Conservation (phyloP, 352 stramenopile genomes). For the Phytophthora pseudosyringae region DNA sequence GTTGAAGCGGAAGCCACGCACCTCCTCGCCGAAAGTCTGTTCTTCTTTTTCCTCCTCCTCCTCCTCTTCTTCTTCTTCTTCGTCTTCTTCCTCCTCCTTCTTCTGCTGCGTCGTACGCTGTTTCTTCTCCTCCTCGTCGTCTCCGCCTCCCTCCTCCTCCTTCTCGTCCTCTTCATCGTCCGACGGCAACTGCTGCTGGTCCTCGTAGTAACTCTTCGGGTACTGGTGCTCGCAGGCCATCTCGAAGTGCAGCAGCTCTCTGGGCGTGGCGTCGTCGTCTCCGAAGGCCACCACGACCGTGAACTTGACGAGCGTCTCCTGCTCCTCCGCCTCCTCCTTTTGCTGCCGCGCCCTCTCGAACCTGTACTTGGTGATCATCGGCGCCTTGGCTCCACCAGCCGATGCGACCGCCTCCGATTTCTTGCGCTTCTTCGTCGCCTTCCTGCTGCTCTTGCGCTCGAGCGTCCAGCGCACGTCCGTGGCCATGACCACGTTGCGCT, state of each 20-base stretch:
- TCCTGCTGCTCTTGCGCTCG: constrained; percentile 31
- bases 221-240: constrained; percentile 61
- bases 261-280: constrained; percentile 39
- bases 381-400: constrained; percentile 7
- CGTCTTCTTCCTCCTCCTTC: constrained; percentile 14
- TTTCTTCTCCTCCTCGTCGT: constrained; percentile 8
- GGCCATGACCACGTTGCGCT: constrained; percentile 66
- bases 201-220: constrained; percentile 79
- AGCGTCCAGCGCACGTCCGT: constrained; percentile 68
- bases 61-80: constrained; percentile 24
- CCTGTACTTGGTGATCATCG: constrained; percentile 55
- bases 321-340: constrained; percentile 26
- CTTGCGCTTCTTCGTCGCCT: constrained; percentile 54
- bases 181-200: constrained; percentile 44
- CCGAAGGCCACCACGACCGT: constrained; percentile 49
- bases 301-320: constrained; percentile 58
- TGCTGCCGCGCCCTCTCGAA: constrained; percentile 48
- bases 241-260: constrained; percentile 68
- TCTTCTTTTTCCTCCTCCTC: constrained; percentile 27
- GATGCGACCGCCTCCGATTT: constrained; percentile 14
- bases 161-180: constrained; percentile 38
- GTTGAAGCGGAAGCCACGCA: constrained; percentile 66
- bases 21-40: constrained; percentile 56
- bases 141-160: constrained; percentile 15
- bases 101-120: background rate